Evolutionary conservation across 2,329 filamentous ascomycete species (phyloP).

Genomic region (Colletotrichum eleusines): DNA sequence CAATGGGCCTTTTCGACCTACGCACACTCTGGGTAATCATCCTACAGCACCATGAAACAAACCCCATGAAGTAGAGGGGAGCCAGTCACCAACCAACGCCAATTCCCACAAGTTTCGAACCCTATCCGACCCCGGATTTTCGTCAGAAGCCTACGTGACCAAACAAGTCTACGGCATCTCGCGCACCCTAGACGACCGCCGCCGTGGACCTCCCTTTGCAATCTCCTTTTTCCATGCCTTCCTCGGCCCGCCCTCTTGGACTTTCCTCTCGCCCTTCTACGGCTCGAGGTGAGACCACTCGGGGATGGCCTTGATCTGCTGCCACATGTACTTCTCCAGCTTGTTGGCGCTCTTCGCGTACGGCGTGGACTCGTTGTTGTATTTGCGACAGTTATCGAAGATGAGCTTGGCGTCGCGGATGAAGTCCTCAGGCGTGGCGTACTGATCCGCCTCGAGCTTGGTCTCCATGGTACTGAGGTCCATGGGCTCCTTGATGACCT

Average conservation of each 20-base stretch:
- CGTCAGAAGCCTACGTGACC: slow-evolving; percentile 21
- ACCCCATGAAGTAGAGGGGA: background rate
- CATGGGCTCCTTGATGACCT: slow-evolving; percentile 98
- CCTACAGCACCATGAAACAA: slow-evolving; percentile 2
- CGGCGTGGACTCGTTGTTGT: slow-evolving; percentile 94
- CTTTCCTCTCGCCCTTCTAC: slow-evolving; percentile 49
- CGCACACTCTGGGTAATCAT: background rate
- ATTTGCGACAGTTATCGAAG: slow-evolving; percentile 94
- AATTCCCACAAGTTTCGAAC: slow-evolving; percentile 13
- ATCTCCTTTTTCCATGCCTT: slow-evolving; percentile 1
- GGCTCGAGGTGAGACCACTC: slow-evolving; percentile 83
- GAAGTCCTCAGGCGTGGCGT: slow-evolving; percentile 92
- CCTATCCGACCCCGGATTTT: slow-evolving; percentile 14
- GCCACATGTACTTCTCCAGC: slow-evolving; percentile 95
- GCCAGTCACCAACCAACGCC: slow-evolving; percentile 26
- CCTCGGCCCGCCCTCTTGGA: slow-evolving; percentile 6
- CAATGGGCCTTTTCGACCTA: background rate
- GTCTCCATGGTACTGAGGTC: slow-evolving; percentile 95
- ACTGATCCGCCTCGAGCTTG: slow-evolving; percentile 93
- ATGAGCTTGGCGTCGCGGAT: slow-evolving; percentile 88
- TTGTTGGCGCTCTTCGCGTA: slow-evolving; percentile 97
- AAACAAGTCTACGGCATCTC: slow-evolving; percentile 18
- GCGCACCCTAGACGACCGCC: slow-evolving; percentile 28
- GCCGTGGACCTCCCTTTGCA: slow-evolving; percentile 1
- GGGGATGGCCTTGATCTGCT: slow-evolving; percentile 88